Evolutionary conservation across 2,329 filamentous ascomycete genomes (phyloP).

Genomic region (Mariannaea elegans): DNA sequence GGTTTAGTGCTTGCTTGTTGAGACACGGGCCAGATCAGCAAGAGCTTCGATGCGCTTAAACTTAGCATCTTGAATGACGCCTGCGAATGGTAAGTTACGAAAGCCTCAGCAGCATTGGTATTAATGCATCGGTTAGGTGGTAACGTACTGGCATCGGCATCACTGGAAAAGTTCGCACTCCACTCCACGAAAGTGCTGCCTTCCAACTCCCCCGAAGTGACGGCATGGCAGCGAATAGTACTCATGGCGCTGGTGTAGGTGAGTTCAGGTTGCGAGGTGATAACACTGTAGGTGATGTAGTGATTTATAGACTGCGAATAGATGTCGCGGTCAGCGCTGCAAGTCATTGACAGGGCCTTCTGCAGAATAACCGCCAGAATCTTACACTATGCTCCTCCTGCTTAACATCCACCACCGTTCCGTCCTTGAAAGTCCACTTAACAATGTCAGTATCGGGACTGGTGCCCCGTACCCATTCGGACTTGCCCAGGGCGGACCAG

Average conservation of each 20-base stretch:
- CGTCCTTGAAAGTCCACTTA: conserved; percentile 77
- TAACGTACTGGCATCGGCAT: conserved; percentile 71
- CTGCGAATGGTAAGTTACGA: conserved; percentile 49
- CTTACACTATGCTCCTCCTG: conserved; percentile 78
- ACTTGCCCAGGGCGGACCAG: conserved; percentile 69
- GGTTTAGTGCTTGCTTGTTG: conserved; percentile 42
- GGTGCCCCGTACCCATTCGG: conserved; percentile 70
- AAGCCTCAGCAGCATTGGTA: neutral
- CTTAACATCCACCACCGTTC: conserved; percentile 74
- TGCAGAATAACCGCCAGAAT: neutral
- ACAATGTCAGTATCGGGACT: conserved; percentile 73
- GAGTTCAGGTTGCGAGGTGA: conserved; percentile 71
- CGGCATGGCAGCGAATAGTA: conserved; percentile 70
- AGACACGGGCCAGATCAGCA: conserved; percentile 68
- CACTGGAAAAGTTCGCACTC: conserved; percentile 75
- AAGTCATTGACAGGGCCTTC: neutral
- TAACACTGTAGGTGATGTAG: conserved; percentile 79
- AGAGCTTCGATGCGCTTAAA: conserved; percentile 80
- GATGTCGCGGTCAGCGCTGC: neutral
- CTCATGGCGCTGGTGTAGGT: conserved; percentile 73
- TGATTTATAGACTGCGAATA: conserved; percentile 70
- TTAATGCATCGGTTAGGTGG: conserved; percentile 11
- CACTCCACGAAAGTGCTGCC: conserved; percentile 74
- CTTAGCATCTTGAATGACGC: conserved; percentile 77
- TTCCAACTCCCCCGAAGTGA: conserved; percentile 73